Conservation (phyloP, 2,329 filamentous ascomycete species). For the Ophiosphaerella narmari region DNA sequence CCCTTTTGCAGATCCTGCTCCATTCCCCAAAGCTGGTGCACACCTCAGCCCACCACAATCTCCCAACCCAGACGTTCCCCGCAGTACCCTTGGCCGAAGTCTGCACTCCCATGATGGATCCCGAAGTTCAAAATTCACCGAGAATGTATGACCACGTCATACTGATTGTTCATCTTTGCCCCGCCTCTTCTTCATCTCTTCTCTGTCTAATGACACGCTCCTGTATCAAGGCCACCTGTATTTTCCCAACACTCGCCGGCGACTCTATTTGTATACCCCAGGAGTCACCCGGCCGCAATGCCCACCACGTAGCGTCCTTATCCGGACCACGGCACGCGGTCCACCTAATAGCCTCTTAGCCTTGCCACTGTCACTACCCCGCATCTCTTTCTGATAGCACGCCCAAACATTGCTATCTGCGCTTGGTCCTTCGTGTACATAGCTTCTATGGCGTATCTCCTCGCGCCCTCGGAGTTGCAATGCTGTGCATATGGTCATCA, state of each 20-base stretch:
- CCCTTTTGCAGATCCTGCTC: conserved; percentile 14
- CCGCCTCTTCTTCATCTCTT: conserved; percentile 25
- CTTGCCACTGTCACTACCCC: conserved; percentile 4
- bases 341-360: conserved; percentile 28
- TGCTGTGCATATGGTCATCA: background rate
- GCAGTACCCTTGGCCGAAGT: conserved; percentile 48
- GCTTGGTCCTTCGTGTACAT: conserved; percentile 1
- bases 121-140: conserved; percentile 52
- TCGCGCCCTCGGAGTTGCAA: background rate
- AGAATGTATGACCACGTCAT: conserved; percentile 47
- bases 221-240: conserved; percentile 14
- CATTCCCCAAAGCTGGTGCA: conserved; percentile 26
- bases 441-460: background rate
- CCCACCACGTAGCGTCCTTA: conserved; percentile 27
- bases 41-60: conserved; percentile 47
- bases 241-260: conserved; percentile 8
- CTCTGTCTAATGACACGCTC: conserved; percentile 29
- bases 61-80: conserved; percentile 38
- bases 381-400: conserved; percentile 16
- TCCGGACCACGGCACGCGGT: conserved; percentile 15
- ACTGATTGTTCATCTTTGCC: conserved; percentile 22
- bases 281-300: conserved; percentile 12
- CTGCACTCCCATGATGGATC: conserved; percentile 53
- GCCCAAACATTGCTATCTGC: conserved; percentile 9
- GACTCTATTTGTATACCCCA: conserved; percentile 27